Percentiles rank a stretch among this genome's conserved stretches.
These are phyloP conservation scores for Rubroboletus satanas DNA, from an alignment of 768 basidiomycete genomes.

Conservation along the genomic window DNA sequence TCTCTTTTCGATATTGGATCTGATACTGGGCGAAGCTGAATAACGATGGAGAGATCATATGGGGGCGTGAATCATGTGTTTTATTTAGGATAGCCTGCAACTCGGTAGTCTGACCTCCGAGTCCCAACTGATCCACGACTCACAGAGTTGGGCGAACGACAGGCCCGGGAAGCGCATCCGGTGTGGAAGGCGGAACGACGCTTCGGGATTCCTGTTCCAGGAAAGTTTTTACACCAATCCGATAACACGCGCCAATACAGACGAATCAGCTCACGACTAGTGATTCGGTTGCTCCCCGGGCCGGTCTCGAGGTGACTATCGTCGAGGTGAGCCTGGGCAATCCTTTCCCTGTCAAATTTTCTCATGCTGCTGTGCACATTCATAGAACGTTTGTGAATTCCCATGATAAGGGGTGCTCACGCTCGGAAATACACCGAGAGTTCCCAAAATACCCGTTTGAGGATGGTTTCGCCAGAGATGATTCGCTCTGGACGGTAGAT, in stretches of 20 bases:
- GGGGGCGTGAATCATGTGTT: slow-evolving; percentile 54
- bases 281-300: slow-evolving; percentile 24
- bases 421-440: slow-evolving; percentile 30
- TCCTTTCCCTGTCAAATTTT: not conserved
- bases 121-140: slow-evolving; percentile 38
- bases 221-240: slow-evolving; percentile 32
- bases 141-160: slow-evolving; percentile 47
- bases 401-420: slow-evolving; percentile 14
- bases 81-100: not conserved
- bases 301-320: slow-evolving; percentile 35
- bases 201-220: not conserved
- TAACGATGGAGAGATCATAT: slow-evolving; percentile 56
- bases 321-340: slow-evolving; percentile 43
- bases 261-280: slow-evolving; percentile 51
- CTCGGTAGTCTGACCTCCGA: not conserved
- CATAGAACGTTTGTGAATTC: slow-evolving; percentile 56
- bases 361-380: not conserved
- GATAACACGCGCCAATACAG: slow-evolving; percentile 50
- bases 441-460: slow-evolving; percentile 52
- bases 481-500: slow-evolving; percentile 45
- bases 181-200: not conserved
- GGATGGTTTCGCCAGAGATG: slow-evolving; percentile 51
- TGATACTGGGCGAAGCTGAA: slow-evolving; percentile 58
- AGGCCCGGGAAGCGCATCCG: slow-evolving; percentile 37
- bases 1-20: not conserved